A percentile compares a stretch with the other conserved stretches of the same genome.
These are phyloP conservation scores for Pseudogymnoascus sp. DNA, from an alignment of 2,329 filamentous ascomycete genomes.

Conservation along the genomic window DNA sequence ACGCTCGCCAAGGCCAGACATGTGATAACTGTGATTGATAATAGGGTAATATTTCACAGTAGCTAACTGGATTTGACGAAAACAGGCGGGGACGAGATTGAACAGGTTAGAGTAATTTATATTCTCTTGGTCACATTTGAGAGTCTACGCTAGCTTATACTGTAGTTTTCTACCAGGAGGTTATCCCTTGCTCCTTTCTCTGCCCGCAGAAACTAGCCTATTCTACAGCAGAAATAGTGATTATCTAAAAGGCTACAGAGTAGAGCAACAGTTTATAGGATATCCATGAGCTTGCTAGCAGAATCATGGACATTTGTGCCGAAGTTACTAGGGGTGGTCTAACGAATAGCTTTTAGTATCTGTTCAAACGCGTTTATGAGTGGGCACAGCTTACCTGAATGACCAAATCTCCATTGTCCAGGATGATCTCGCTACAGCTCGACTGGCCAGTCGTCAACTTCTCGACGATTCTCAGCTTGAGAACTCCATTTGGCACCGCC, in stretches of 20 bases:
- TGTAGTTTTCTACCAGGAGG: neutral
- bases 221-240: neutral
- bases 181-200: neutral
- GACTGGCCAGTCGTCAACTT: constrained; percentile 12
- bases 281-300: constrained; percentile 28
- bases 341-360: constrained; percentile 10
- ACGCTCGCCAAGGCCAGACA: neutral
- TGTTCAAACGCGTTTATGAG: neutral
- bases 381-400: constrained; percentile 35
- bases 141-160: neutral
- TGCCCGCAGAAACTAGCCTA: neutral
- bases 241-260: neutral
- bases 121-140: neutral
- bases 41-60: neutral
- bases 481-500: constrained; percentile 13
- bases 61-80: neutral
- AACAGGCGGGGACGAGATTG: neutral
- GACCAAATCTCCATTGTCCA: constrained; percentile 42
- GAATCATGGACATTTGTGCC: constrained; percentile 31
- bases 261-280: constrained; percentile 19
- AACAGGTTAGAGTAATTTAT: neutral
- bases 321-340: constrained; percentile 31
- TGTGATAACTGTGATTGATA: neutral
- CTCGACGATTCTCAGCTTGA: constrained; percentile 18
- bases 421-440: constrained; percentile 31